Conservation (phyloP, 495 filamentous ascomycete species). For the Recurvomyces mirabilis region DNA sequence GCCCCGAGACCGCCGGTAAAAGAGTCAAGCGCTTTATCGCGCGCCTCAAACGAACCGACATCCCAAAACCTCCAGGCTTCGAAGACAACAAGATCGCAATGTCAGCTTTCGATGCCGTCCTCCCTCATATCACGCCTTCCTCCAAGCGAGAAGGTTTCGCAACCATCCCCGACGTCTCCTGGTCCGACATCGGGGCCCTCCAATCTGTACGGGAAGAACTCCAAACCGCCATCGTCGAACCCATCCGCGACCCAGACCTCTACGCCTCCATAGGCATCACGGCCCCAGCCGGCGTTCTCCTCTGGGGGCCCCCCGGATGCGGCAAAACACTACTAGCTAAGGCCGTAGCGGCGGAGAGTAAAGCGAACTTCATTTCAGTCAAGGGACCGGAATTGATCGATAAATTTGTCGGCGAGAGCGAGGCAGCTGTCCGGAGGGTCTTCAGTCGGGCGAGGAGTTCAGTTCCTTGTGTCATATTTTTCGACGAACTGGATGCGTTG, state of each 20-base stretch:
- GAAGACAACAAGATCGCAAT: conserved; percentile 38
- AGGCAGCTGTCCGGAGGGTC: conserved; percentile 83
- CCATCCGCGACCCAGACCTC: conserved; percentile 73
- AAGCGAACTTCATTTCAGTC: conserved; percentile 95
- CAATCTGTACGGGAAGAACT: conserved; percentile 69
- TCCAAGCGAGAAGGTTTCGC: conserved; percentile 94
- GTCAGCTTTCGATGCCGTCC: conserved; percentile 61
- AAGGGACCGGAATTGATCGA: conserved; percentile 91
- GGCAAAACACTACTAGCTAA: conserved; percentile 95
- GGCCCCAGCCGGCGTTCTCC: conserved; percentile 78
- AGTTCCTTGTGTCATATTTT: conserved; percentile 91
- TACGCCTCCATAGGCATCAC: conserved; percentile 76
- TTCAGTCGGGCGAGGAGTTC: conserved; percentile 80
- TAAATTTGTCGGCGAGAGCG: conserved; percentile 92
- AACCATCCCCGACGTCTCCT: conserved; percentile 93
- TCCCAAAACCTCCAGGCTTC: conserved; percentile 22
- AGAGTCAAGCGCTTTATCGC: conserved; percentile 2
- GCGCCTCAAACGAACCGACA: conserved; percentile 1
- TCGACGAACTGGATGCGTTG: conserved; percentile 91
- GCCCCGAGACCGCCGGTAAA: conserved; percentile 1
- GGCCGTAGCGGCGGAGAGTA: conserved; percentile 88
- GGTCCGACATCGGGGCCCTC: conserved; percentile 85
- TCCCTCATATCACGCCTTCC: conserved; percentile 81
- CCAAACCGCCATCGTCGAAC: conserved; percentile 78
- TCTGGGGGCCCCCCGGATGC: conserved; percentile 95